Conservation (phyloP, 352 stramenopile genomes). For the Paralagenidium karlingii region DNA sequence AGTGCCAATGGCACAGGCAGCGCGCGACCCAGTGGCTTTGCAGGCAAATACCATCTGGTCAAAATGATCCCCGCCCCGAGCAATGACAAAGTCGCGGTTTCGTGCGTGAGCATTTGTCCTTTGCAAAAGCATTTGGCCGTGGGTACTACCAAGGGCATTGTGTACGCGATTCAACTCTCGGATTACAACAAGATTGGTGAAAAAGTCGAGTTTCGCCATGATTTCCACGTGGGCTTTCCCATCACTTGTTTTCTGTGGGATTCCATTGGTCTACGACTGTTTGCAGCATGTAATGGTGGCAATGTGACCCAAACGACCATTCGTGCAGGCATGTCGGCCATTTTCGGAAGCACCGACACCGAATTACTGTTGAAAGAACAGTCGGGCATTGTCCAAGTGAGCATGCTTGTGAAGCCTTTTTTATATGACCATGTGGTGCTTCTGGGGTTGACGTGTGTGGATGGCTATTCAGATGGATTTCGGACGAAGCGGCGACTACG, state of each 20-base stretch:
- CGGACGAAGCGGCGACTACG: conserved; percentile 26
- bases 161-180: conserved; percentile 67
- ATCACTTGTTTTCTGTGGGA: conserved; percentile 80
- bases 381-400: conserved; percentile 70
- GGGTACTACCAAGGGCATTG: conserved; percentile 58
- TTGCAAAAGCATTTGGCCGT: conserved; percentile 71
- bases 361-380: conserved; percentile 80
- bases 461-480: conserved; percentile 39
- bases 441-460: neutral
- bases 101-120: conserved; percentile 70
- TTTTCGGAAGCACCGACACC: conserved; percentile 73
- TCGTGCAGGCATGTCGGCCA: conserved; percentile 63
- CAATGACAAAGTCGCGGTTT: conserved; percentile 55
- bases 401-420: neutral
- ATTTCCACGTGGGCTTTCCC: conserved; percentile 69
- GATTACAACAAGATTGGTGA: conserved; percentile 83
- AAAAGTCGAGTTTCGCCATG: conserved; percentile 80
- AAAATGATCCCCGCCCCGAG: conserved; percentile 74
- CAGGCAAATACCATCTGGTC: conserved; percentile 71
- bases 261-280: conserved; percentile 45
- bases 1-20: conserved; percentile 12
- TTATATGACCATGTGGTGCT: neutral
- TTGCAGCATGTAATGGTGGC: conserved; percentile 67
- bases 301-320: conserved; percentile 69
- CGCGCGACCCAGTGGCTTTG: conserved; percentile 9